Evolutionary conservation across 176 grass and related monocot species (phyloP).

Genomic region (Avena sativa): DNA sequence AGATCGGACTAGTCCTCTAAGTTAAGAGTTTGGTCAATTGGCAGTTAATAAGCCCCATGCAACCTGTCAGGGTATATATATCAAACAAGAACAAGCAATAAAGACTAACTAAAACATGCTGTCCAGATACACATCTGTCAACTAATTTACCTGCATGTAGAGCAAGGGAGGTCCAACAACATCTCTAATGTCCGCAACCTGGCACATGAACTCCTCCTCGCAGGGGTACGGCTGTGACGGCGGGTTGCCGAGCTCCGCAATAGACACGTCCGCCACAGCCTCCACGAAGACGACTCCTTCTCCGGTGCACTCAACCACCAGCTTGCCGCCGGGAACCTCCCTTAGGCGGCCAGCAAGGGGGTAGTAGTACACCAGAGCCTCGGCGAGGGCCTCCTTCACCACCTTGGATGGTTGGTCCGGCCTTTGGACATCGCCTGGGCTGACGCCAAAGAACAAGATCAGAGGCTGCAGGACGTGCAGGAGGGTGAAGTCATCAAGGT

Average conservation of each 20-base stretch:
- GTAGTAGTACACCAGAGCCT: conserved; percentile 41
- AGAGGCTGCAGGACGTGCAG: background rate
- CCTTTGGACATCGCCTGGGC: too few relatives aligned
- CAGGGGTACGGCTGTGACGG: background rate
- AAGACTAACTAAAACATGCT: too few relatives aligned
- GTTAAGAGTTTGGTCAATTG: too few relatives aligned
- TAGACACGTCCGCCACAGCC: conserved; percentile 10
- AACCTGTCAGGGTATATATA: too few relatives aligned
- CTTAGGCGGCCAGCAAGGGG: conserved; percentile 38
- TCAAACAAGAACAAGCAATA: too few relatives aligned
- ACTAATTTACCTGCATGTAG: background rate
- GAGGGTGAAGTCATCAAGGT: background rate
- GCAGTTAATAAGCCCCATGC: too few relatives aligned
- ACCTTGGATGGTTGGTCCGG: background rate
- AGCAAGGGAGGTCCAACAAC: conserved; percentile 26
- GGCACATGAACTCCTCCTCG: conserved; percentile 21
- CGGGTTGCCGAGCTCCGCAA: background rate
- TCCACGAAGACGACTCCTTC: conserved; percentile 48
- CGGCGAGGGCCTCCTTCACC: background rate
- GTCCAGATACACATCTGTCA: too few relatives aligned
- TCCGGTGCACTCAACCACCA: conserved; percentile 28
- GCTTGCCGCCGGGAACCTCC: conserved; percentile 12
- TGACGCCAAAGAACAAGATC: background rate
- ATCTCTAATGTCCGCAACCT: background rate
- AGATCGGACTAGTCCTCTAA: too few relatives aligned